Conservation (phyloP, 176 grass and related monocot species). For the Cenchrus purpureus region DNA sequence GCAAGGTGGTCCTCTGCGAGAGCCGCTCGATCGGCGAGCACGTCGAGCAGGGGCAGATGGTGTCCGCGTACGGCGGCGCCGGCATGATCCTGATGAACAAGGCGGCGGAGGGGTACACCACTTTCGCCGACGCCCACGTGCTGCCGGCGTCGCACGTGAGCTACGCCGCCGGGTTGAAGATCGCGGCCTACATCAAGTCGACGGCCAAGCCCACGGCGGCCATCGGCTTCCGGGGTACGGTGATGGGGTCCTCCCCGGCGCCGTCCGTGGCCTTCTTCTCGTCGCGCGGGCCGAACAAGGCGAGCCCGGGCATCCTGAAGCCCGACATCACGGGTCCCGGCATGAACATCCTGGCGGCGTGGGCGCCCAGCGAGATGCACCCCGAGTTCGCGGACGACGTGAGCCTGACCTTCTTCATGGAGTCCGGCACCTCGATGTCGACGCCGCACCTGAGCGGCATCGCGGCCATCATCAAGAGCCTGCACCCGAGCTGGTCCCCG, state of each 20-base stretch:
- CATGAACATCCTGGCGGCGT: conserved; percentile 73
- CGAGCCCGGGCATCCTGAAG: conserved; percentile 64
- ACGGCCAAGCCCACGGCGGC: conserved; percentile 53
- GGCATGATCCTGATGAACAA: conserved; percentile 76
- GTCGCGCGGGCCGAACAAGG: conserved; percentile 58
- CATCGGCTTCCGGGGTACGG: conserved; percentile 60
- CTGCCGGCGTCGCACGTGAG: conserved; percentile 65
- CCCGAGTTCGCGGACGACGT: conserved; percentile 48
- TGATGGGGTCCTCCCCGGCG: conserved; percentile 54
- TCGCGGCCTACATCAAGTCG: conserved; percentile 49
- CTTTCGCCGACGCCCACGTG: conserved; percentile 58
- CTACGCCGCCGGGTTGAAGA: conserved; percentile 44
- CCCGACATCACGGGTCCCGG: conserved; percentile 73
- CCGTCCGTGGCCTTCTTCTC: conserved; percentile 71
- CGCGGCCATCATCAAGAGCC: conserved; percentile 67
- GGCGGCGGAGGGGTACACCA: conserved; percentile 57
- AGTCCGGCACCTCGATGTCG: conserved; percentile 73
- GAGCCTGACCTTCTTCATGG: conserved; percentile 63
- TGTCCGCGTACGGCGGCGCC: conserved; percentile 50
- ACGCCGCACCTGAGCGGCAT: conserved; percentile 80
- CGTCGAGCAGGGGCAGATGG: conserved; percentile 52
- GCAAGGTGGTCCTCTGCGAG: conserved; percentile 75
- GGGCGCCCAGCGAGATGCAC: conserved; percentile 63
- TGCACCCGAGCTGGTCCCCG: conserved; percentile 68
- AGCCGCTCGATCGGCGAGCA: conserved; percentile 34